Evolutionary conservation across 2,329 filamentous ascomycete genomes (phyloP), one percentile per base, ranked within the genome.

Genomic region (Didymella segeticola): DNA sequence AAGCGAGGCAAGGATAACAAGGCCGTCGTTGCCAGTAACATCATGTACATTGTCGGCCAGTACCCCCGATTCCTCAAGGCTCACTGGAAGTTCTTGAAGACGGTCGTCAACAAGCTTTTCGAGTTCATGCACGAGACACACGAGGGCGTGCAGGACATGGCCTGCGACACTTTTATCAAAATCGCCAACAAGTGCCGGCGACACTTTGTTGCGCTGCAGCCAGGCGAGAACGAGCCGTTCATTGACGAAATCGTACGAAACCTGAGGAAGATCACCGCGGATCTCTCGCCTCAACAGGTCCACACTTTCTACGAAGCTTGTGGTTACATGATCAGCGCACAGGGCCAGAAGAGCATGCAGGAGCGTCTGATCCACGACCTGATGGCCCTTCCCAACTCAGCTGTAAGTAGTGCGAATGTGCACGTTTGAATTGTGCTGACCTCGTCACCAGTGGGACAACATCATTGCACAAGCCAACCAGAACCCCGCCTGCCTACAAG

Each of bases 71-170:
- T 99, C 80, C 80, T 99, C 68, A 99, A 99, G 80, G 95, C 95
- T 1, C 95, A 99, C 76, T 99, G 95, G 95, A 99, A 99, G 76
- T 99, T 99, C 79, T 82, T 99, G 51, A 99, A 99, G 86, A 99
- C 95, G 2, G 95, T 99, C 15, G 95, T 99, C 70, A 99, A 99
- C 80, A 99, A 99, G 81, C 84, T 99, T 5, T 99, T 99, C 70
- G 95, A 99, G 79, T 99, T 99, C 73, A 99, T 99, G 95, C 95
- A 99, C 75, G 95, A 99, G 77, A 98, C 95, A 1, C 95, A 99
- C 70, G 95, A 99, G 80, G 95, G 91, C 80, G 95, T 99, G 22
- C 96, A 99, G 78, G 95, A 99, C 78, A 99, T 99, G 96, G 95
- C 95, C 69, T 99, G 95, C 75, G 96, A 99, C 77, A 99, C 95